phyloP scores from a whole-genome alignment of 306 rosid species.

The Urtica urens region DNA sequence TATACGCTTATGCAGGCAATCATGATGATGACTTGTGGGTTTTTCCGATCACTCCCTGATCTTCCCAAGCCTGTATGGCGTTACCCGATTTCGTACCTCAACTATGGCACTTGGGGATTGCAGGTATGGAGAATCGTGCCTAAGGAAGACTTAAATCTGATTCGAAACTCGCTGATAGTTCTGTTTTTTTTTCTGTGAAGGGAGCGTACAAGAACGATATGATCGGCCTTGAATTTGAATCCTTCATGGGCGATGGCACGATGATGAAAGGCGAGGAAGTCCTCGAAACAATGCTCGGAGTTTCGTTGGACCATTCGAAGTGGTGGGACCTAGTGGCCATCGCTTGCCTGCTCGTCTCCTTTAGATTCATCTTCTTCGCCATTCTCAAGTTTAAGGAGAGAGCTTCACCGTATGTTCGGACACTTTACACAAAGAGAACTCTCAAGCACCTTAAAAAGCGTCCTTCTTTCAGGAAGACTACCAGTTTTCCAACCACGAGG shows the following conservation, averaged over 20 bases:
- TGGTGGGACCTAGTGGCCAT: conserved; percentile 91
- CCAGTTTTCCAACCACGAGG: conserved; percentile 58
- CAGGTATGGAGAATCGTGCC: no score
- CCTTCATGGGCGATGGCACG: conserved; percentile 33
- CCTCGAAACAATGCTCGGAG: conserved; percentile 48
- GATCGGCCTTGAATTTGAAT: conserved; percentile 68
- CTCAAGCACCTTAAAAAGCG: conserved; percentile 45
- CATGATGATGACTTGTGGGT: conserved; percentile 90
- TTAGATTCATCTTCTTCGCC: conserved; percentile 52
- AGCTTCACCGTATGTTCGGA: conserved; percentile 37
- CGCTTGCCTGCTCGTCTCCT: conserved; percentile 28
- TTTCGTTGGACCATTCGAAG: conserved; percentile 46
- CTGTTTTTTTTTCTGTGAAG: no score
- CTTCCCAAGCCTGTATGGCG: conserved; percentile 80
- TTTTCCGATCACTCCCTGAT: conserved; percentile 48
- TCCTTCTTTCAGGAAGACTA: conserved; percentile 54
- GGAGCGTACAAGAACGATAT: conserved; percentile 83
- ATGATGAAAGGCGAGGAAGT: conserved; percentile 63
- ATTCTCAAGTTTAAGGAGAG: conserved; percentile 62
- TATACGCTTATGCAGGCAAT: conserved; percentile 41
- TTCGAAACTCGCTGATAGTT: no score
- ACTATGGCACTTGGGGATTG: conserved; percentile 75
- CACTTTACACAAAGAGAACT: conserved; percentile 37
- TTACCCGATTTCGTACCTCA: conserved; percentile 76
- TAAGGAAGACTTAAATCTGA: no score